Base-by-base conservation (phyloP, 1,284 basidiomycete genomes). In the Sporisorium exsertum region DNA sequence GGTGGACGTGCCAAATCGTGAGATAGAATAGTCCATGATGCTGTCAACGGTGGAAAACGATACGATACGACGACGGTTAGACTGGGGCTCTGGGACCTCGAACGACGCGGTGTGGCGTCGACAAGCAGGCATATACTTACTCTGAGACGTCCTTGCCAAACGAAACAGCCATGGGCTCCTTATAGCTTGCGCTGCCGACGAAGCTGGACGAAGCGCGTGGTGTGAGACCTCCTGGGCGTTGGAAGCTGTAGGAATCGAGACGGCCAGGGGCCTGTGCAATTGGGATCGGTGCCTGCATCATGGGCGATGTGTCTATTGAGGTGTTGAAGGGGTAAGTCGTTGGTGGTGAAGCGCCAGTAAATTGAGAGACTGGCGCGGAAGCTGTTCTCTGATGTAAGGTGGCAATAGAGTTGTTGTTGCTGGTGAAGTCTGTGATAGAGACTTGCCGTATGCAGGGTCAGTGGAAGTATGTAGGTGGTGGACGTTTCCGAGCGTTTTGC, bases 1-100 rank as follows among this genome's bases (percentile, higher is more conserved):
- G 27, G 64, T 65, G 5, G 83, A 84, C 16, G 83, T 81, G 29
- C 78, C 78, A 47, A 85, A 84, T 12, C 73, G 54, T 16, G 77
- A 73, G 52, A 83, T 78, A 16, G 82, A 82, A 67, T 83, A 84
- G 58, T 85, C 84, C 67, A 85, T 82, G 54, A 84, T 71, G 40
- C 83, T 84, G 56, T 2, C 10, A 22, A 32, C 18, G n/a, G 12
- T 16, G 37, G 18, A 5, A 20, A 22, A 27, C 3, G 37, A 49
- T 27, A 27, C 13, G n/a, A 45, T 24, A 40, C 40, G 40, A 15
- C 49, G 51, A 8, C 15, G 12, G 40, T 53, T 24, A 45, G 27
- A 29, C 29, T n/a, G 7, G 27, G 29, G 27, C 12, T 50, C 15
- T 18, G 12, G 20, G 20, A n/a, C n/a, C 29, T 50, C 7, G 27